phyloP scores from a whole-genome alignment of 345 rosid genomes.

The Aegle marmelos region DNA sequence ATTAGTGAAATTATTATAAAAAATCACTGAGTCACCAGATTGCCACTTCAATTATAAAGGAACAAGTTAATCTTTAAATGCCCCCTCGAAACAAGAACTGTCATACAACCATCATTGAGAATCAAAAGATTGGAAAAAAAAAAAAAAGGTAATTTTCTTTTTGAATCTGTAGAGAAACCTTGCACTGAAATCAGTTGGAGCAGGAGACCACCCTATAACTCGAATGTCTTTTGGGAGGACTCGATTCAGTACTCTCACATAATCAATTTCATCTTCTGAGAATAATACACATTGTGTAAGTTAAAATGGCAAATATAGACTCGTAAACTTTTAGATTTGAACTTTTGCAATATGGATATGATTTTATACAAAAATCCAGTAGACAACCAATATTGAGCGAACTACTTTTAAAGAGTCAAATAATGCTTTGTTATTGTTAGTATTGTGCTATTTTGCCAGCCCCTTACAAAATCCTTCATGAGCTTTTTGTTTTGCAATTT shows the following conservation, averaged over 20 bases:
- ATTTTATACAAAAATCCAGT: background rate
- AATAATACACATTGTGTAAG: slow-evolving; percentile 16
- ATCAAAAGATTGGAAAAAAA: background rate
- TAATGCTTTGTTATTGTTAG: background rate
- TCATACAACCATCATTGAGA: background rate
- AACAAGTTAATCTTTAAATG: background rate
- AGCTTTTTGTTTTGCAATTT: background rate
- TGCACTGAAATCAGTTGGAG: slow-evolving; percentile 80
- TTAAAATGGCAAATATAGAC: slow-evolving; percentile 6
- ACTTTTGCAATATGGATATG: background rate
- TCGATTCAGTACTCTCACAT: slow-evolving; percentile 81
- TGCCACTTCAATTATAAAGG: background rate
- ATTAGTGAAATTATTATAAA: background rate
- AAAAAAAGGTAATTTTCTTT: background rate
- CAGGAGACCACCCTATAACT: slow-evolving; percentile 89
- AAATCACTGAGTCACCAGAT: background rate
- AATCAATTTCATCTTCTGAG: slow-evolving; percentile 76
- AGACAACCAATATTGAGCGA: background rate
- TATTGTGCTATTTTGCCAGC: background rate
- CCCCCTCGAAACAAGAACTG: slow-evolving; percentile 4
- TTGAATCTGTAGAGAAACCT: slow-evolving; percentile 47
- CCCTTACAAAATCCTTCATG: background rate
- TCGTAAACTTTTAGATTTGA: slow-evolving; percentile 7
- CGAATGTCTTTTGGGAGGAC: slow-evolving; percentile 89
- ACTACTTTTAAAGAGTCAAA: background rate